Percentiles rank a stretch among this genome's conserved stretches.
Evolutionary conservation across 2,329 filamentous ascomycete genomes (phyloP).

Genomic region (Fusarium cyanostomum): DNA sequence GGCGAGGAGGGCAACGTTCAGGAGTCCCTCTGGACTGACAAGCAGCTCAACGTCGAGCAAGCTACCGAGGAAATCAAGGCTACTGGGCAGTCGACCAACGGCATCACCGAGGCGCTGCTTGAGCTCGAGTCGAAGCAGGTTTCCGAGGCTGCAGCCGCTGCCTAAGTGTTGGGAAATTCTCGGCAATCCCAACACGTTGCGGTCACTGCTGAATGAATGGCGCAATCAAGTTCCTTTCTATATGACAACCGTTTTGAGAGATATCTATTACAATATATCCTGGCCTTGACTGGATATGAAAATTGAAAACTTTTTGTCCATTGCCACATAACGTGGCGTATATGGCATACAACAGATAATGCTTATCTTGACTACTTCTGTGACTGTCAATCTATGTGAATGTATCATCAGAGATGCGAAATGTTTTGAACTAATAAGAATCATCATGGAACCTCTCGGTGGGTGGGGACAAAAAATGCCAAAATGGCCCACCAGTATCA

Average conservation of each 20-base stretch:
- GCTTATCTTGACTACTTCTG: neutral
- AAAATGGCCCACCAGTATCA: too few relatives aligned
- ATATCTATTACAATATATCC: slow-evolving; percentile 30
- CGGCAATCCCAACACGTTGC: neutral
- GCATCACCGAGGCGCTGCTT: slow-evolving; percentile 67
- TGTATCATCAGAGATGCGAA: neutral
- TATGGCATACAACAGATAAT: slow-evolving; percentile 2
- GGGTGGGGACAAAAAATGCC: too few relatives aligned
- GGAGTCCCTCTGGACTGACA: slow-evolving; percentile 88
- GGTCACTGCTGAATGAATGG: slow-evolving; percentile 7
- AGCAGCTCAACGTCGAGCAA: slow-evolving; percentile 82
- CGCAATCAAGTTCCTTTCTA: slow-evolving; percentile 37
- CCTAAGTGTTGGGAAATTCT: slow-evolving; percentile 18
- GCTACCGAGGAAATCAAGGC: slow-evolving; percentile 69
- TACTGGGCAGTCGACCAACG: slow-evolving; percentile 48
- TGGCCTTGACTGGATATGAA: slow-evolving; percentile 18
- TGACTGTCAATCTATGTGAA: neutral
- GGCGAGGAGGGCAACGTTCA: slow-evolving; percentile 73
- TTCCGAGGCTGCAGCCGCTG: slow-evolving; percentile 44
- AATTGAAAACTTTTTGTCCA: slow-evolving; percentile 35
- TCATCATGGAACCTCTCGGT: too few relatives aligned
- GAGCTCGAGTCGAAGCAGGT: slow-evolving; percentile 59
- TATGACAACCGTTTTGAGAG: slow-evolving; percentile 26
- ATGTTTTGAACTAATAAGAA: too few relatives aligned
- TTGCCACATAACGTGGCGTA: slow-evolving; percentile 11